These are phyloP conservation scores for Chamaecrista fasciculata DNA, from an alignment of 306 rosid genomes.

Conservation along the genomic window DNA sequence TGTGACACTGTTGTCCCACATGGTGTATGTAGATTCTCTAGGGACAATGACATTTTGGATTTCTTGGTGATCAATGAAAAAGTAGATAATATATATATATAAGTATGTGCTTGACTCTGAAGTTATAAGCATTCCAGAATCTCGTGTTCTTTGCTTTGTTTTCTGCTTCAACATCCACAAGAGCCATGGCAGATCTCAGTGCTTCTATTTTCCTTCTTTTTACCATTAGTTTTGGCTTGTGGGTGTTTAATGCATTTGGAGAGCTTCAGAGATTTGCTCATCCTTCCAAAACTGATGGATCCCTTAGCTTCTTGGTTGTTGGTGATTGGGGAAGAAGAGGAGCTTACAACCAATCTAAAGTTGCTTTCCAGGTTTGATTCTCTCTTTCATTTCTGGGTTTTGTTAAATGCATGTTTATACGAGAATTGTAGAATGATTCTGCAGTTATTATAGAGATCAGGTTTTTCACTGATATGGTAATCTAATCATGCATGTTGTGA, in stretches of 20 bases:
- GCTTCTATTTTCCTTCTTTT: slow-evolving; percentile 22
- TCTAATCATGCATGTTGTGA: neutral
- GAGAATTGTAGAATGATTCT: neutral
- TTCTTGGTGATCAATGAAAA: neutral
- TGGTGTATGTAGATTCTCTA: neutral
- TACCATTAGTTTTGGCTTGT: slow-evolving; percentile 27
- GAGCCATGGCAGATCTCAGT: slow-evolving; percentile 18
- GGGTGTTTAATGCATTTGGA: slow-evolving; percentile 33
- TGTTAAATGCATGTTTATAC: neutral
- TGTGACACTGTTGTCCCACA: neutral
- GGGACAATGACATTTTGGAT: neutral
- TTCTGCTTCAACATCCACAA: neutral
- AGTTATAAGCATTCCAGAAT: neutral
- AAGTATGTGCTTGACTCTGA: neutral
- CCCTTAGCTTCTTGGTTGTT: slow-evolving; percentile 53
- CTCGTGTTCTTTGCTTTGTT: neutral
- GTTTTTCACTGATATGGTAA: neutral
- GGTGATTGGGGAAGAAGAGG: slow-evolving; percentile 70
- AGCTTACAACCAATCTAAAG: slow-evolving; percentile 45
- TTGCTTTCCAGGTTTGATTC: slow-evolving; percentile 45
- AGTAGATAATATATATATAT: neutral
- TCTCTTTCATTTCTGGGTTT: neutral
- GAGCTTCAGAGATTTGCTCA: slow-evolving; percentile 42
- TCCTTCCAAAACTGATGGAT: slow-evolving; percentile 36
- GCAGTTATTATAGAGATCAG: neutral